These are phyloP conservation scores for Pulicaria dysenterica DNA, from an alignment of 129 eudicot species.

Conservation along the genomic window DNA sequence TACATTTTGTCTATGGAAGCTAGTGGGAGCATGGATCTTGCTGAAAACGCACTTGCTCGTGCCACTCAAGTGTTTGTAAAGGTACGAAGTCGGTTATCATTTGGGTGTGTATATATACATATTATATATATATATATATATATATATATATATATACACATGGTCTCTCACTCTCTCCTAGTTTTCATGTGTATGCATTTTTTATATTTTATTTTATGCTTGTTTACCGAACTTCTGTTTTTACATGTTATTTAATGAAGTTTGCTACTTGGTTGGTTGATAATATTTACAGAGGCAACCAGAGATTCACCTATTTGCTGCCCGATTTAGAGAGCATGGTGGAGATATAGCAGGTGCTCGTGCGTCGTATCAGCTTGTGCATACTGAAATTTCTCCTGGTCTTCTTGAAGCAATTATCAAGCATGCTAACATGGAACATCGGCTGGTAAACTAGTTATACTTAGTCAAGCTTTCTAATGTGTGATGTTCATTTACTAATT, in stretches of 20 bases:
- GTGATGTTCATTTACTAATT: slow-evolving; percentile 4
- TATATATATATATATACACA: too few species aligned
- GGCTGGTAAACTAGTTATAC: slow-evolving; percentile 62
- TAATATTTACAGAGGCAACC: slow-evolving; percentile 83
- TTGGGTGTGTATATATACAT: too few species aligned
- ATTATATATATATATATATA: too few species aligned
- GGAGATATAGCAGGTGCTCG: slow-evolving; percentile 86
- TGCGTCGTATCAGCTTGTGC: slow-evolving; percentile 93
- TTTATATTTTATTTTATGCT: not conserved
- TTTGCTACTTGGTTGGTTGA: slow-evolving; percentile 26
- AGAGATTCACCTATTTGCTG: slow-evolving; percentile 98
- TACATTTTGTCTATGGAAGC: slow-evolving; percentile 89
- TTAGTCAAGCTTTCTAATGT: slow-evolving; percentile 13
- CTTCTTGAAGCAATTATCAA: slow-evolving; percentile 88
- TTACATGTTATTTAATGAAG: not conserved
- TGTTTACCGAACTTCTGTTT: not conserved
- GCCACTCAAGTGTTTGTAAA: slow-evolving; percentile 95
- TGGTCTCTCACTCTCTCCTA: not conserved
- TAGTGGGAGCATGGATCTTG: slow-evolving; percentile 85
- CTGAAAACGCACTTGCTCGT: slow-evolving; percentile 97
- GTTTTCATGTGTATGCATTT: slow-evolving; percentile 2
- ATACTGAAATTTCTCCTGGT: slow-evolving; percentile 93
- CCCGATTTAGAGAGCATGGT: slow-evolving; percentile 70
- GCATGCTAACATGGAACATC: slow-evolving; percentile 97
- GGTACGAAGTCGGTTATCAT: slow-evolving; percentile 38